Evolutionary conservation across 2,329 filamentous ascomycete genomes (phyloP), one percentile per base, ranked within the genome.

Genomic region (Botrytis tulipae): DNA sequence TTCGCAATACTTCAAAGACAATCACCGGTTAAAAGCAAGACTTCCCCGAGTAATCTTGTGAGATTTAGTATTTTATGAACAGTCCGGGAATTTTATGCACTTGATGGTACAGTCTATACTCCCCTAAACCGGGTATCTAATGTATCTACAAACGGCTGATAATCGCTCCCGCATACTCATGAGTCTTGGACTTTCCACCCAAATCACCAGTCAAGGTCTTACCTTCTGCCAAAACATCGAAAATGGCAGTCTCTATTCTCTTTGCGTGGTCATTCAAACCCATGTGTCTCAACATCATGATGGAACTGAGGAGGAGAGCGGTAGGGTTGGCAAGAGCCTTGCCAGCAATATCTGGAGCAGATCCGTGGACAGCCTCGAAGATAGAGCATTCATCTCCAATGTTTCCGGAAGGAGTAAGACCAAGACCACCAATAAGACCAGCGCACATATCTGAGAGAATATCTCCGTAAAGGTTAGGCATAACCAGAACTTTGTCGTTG

Each of bases 241-340:
- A 98, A 82, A 95, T 97, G 78, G 96, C 96, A 84, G 90, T 92
- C 88, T 98, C 93, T 82, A 99, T 98, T 84, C 90, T 91, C 83
- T 87, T 84, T 79, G 96, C 96, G 83, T 98, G 91, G 77, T 93
- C 88, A 84, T 86, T 91, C 77, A 99, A 88, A 81, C 93, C 91
- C 95, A 99, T 98, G 87, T 99, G 96, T 85, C 96, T 92, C 88
- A 99, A 86, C 96, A 99, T 98, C 96, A 99, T 98, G 87, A 98
- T 96, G 84, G 93, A 97, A 84, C 90, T 93, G 82, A 98, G 92
- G 78, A 99, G 90, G 79, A 99, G 91, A 74, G 96, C 96, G 75
- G 96, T 98, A 76, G 96, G 96, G 90, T 99, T 99, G 82, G 96
- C 96, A 79, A 98, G 92, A 78, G 90, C 92, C 90, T 98, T 94